These are phyloP conservation scores for Epichloe amarillans DNA, from an alignment of 2,329 filamentous ascomycete species.

Conservation along the genomic window DNA sequence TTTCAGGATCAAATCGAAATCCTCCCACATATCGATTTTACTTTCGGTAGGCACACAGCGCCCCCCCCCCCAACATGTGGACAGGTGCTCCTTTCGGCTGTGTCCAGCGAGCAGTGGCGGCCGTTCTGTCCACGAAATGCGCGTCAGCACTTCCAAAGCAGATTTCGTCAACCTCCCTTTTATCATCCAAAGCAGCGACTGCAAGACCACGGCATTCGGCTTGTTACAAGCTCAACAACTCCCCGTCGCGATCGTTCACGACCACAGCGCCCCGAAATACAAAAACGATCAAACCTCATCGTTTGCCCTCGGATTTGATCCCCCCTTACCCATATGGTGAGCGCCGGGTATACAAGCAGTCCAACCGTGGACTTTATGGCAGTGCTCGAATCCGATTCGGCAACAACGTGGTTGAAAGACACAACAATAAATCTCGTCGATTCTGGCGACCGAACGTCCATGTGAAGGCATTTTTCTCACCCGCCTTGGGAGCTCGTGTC, in stretches of 20 bases:
- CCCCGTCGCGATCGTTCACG: slow-evolving; percentile 19
- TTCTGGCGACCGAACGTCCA: slow-evolving; percentile 66
- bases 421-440: slow-evolving; percentile 57
- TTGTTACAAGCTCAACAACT: neutral
- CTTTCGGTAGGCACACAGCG: no score
- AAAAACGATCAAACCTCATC: slow-evolving; percentile 29
- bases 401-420: slow-evolving; percentile 60
- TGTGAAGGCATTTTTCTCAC: slow-evolving; percentile 53
- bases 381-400: slow-evolving; percentile 59
- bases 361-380: slow-evolving; percentile 63
- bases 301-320: slow-evolving; percentile 35
- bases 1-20: neutral
- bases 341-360: slow-evolving; percentile 63
- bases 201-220: neutral
- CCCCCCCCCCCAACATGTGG: neutral
- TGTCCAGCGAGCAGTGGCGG: slow-evolving; percentile 8
- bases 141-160: slow-evolving; percentile 2
- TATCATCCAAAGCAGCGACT: neutral
- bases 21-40: neutral
- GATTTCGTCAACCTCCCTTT: neutral
- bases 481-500: slow-evolving; percentile 46
- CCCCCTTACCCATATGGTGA: slow-evolving; percentile 64
- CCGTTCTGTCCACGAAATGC: slow-evolving; percentile 8
- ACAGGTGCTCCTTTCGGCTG: slow-evolving; percentile 1
- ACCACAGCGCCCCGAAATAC: slow-evolving; percentile 21